Evolutionary conservation across 805 yeast species (phyloP), one percentile per base, ranked within the genome.

Genomic region (Zygosaccharomyces kombuchaensis): DNA sequence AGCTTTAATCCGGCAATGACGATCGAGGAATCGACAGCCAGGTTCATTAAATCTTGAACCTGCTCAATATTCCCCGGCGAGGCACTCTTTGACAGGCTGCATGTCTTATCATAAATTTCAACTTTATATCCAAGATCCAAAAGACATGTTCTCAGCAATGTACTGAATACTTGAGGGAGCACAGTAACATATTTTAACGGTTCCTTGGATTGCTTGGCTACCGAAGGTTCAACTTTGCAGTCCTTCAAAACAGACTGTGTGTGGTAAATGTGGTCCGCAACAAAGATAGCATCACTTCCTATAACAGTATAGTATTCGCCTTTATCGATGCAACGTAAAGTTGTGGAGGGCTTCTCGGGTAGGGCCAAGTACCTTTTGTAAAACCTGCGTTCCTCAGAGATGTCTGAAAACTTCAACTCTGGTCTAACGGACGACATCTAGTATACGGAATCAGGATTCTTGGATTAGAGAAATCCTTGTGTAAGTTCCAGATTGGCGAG

Each of bases 51-150:
- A 27, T 84, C 89, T 53, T 87, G 96, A 38, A 85, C 78, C 35
- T 74, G 81, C 47, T 82, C 86, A 40, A 90, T 68, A 64, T 93
- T 90, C 5, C 99, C 99, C 0, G 98, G 97, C 1, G 96, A 83
- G 0, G 96, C 96, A 35, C 73, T 67, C 46, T 71, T 76, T 51
- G 69, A 54, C 43, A 76, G 68, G 40, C 65, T 72, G 77, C 96
- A 91, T 50, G 65, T 68, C 59, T 74, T 79, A 54, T 81, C 81
- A 62, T 85, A 91, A 13, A 93, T 76, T 59, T 90, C 96, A 13
- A 93, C 77, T 62, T 88, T 88, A 57, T 75, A 75, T 13, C 89
- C 87, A 39, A 76, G 73, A 34, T 82, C 87, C 36, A 89, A 71
- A 17, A 93, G 72, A 44, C 87, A 81, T 48, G 75, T 75, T 44